These are phyloP conservation scores for Fragilaria crotonensis DNA, from an alignment of 108 stramenopile genomes.

Conservation along the genomic window DNA sequence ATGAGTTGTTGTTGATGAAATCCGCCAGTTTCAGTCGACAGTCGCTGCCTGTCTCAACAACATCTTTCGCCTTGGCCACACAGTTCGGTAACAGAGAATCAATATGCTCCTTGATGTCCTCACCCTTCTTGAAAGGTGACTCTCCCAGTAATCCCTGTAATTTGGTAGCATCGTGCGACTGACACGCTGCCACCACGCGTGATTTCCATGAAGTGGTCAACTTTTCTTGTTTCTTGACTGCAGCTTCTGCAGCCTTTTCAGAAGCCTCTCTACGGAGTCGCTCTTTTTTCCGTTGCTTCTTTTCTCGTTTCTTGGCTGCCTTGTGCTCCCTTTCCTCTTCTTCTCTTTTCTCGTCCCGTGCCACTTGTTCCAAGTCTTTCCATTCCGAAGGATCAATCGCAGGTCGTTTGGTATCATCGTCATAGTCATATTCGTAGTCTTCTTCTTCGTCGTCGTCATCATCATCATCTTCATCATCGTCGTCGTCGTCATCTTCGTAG, in stretches of 20 bases:
- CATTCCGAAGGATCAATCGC: conserved; percentile 29
- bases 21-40: conserved; percentile 24
- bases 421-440: background rate
- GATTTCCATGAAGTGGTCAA: conserved; percentile 55
- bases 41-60: conserved; percentile 22
- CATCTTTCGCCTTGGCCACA: conserved; percentile 30
- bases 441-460: conserved; percentile 8
- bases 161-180: conserved; percentile 39
- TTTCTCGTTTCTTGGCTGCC: conserved; percentile 64
- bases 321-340: conserved; percentile 42
- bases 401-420: conserved; percentile 8
- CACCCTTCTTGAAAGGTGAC: conserved; percentile 33
- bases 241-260: conserved; percentile 53
- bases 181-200: conserved; percentile 65
- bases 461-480: conserved; percentile 5
- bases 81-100: conserved; percentile 36
- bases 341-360: conserved; percentile 44
- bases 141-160: conserved; percentile 53
- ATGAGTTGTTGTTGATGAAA: conserved; percentile 16
- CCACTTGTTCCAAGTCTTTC: conserved; percentile 33
- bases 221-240: conserved; percentile 64
- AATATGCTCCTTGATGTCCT: conserved; percentile 1
- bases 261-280: conserved; percentile 57
- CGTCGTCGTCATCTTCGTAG: conserved; percentile 16
- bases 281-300: conserved; percentile 61